phyloP scores from a whole-genome alignment of 441 rosid genomes.

The Populus hybrid region DNA sequence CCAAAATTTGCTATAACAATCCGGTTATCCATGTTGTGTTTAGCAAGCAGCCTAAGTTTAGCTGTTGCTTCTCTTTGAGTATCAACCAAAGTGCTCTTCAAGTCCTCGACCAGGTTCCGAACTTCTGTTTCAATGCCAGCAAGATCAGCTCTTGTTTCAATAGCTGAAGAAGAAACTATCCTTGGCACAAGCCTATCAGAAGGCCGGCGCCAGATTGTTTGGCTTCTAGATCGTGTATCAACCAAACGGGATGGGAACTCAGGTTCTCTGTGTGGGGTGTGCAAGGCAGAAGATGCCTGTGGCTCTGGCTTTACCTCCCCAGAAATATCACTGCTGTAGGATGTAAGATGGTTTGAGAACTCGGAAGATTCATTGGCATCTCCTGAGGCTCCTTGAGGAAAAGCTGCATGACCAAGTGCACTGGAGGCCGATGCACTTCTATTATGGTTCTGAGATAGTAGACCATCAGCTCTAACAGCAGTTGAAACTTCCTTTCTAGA shows the following conservation, averaged over 20 bases:
- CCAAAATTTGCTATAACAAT: constrained; percentile 71
- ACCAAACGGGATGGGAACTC: constrained; percentile 52
- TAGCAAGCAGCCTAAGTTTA: constrained; percentile 66
- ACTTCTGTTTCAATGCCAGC: constrained; percentile 68
- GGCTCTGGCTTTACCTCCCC: constrained; percentile 62
- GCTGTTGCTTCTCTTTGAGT: constrained; percentile 58
- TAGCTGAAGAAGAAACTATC: constrained; percentile 57
- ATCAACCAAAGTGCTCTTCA: constrained; percentile 52
- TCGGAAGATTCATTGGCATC: constrained; percentile 61
- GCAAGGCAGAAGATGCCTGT: constrained; percentile 31
- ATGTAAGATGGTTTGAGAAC: constrained; percentile 48
- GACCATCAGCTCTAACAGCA: constrained; percentile 35
- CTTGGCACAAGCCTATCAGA: constrained; percentile 69
- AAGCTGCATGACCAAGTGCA: constrained; percentile 37
- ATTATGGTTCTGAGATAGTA: constrained; percentile 35
- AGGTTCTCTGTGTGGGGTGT: constrained; percentile 44
- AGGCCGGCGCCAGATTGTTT: constrained; percentile 63
- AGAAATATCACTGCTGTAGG: constrained; percentile 66
- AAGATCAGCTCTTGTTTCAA: constrained; percentile 68
- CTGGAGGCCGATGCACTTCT: constrained; percentile 66
- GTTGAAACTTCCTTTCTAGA: constrained; percentile 43
- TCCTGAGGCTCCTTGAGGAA: constrained; percentile 39
- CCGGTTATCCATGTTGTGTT: constrained; percentile 74
- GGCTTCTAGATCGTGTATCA: constrained; percentile 57
- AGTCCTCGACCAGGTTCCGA: constrained; percentile 60